Percentiles rank a stretch among this genome's conserved stretches.
phyloP scores from a whole-genome alignment of 1,139 yeast genomes.

The Yamadazyma oceani region DNA sequence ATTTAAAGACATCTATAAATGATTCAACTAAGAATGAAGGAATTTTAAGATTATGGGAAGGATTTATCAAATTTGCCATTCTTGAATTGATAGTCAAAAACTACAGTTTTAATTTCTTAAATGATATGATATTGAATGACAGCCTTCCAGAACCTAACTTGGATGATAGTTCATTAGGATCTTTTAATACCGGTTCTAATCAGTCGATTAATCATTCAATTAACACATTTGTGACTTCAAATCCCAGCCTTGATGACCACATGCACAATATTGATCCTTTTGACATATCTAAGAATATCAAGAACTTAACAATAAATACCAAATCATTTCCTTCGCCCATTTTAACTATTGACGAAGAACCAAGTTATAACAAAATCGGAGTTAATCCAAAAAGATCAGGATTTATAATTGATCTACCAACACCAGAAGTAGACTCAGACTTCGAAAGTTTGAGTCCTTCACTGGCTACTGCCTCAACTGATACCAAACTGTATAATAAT shows the following conservation, averaged over 20 bases:
- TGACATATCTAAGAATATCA: slow-evolving; percentile 8
- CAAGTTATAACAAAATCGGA: slow-evolving; percentile 3
- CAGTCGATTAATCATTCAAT: slow-evolving; percentile 6
- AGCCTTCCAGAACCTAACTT: slow-evolving; percentile 17
- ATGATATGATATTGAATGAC: slow-evolving; percentile 6
- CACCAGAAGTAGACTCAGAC: slow-evolving; percentile 12
- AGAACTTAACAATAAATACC: slow-evolving; percentile 10
- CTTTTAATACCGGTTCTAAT: slow-evolving; percentile 7
- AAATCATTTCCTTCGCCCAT: slow-evolving; percentile 4
- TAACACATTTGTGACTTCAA: slow-evolving; percentile 1
- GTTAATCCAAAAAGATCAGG: slow-evolving; percentile 14
- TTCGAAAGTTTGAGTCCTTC: slow-evolving; percentile 13
- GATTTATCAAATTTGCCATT: slow-evolving; percentile 13
- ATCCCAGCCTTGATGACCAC: not conserved
- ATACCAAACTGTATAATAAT: slow-evolving; percentile 16
- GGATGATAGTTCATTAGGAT: slow-evolving; percentile 7
- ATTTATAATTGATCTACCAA: slow-evolving; percentile 17
- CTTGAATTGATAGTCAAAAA: slow-evolving; percentile 14
- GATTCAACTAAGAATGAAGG: slow-evolving; percentile 4
- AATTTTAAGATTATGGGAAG: slow-evolving; percentile 14
- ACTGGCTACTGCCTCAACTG: slow-evolving; percentile 15
- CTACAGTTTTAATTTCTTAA: slow-evolving; percentile 9
- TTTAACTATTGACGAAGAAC: slow-evolving; percentile 15
- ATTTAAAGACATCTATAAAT: slow-evolving; percentile 10
- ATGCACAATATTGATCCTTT: not conserved